phyloP scores from a whole-genome alignment of 2,329 filamentous ascomycete species.

The Fusarium stilboides region DNA sequence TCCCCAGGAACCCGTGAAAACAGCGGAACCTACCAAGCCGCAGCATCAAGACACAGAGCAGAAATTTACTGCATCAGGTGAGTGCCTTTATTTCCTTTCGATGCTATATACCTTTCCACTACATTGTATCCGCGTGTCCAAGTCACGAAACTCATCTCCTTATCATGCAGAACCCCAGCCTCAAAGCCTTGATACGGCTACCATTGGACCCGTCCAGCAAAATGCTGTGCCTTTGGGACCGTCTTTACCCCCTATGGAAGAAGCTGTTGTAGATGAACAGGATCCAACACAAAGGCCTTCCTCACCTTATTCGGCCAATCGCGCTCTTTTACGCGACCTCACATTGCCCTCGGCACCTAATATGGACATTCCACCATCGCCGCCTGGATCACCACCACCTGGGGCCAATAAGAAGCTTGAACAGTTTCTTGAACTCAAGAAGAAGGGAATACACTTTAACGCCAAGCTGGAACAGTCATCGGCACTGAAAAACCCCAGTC shows the following conservation, averaged over 20 bases:
- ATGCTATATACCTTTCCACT: no score
- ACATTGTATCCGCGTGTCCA: background rate
- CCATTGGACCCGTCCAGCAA: conserved; percentile 52
- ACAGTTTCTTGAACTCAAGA: conserved; percentile 83
- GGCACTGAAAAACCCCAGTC: conserved; percentile 78
- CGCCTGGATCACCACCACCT: conserved; percentile 71
- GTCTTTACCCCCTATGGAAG: conserved; percentile 55
- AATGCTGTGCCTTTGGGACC: conserved; percentile 57
- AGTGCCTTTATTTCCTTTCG: background rate
- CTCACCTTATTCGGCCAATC: conserved; percentile 78
- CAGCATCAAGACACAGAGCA: conserved; percentile 12
- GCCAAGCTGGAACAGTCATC: conserved; percentile 76
- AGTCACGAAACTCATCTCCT: conserved; percentile 1
- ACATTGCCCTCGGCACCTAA: conserved; percentile 81
- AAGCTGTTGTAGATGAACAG: conserved; percentile 39
- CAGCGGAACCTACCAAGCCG: conserved; percentile 4
- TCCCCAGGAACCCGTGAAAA: conserved; percentile 18
- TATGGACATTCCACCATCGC: conserved; percentile 81
- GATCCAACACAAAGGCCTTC: conserved; percentile 54
- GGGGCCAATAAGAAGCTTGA: conserved; percentile 76
- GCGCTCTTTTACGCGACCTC: conserved; percentile 77
- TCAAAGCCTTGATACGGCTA: conserved; percentile 22
- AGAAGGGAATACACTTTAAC: conserved; percentile 84
- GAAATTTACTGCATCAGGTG: conserved; percentile 20
- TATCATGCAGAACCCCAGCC: conserved; percentile 16